Base-by-base conservation (phyloP, 768 basidiomycete genomes). In the Pleurotus platypus region DNA sequence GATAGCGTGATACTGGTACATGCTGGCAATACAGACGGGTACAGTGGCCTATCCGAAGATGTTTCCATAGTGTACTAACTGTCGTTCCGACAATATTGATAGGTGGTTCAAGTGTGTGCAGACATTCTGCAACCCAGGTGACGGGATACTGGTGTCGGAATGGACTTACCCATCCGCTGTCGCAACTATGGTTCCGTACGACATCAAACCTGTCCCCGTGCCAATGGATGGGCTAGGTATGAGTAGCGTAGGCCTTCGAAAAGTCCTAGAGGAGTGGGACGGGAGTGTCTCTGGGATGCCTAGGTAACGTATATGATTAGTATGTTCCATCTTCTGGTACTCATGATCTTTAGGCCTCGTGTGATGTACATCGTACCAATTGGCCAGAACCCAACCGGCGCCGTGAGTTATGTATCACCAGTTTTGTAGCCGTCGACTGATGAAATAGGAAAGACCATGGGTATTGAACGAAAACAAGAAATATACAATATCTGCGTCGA, bases 381-480 rank as follows among this genome's bases (percentile, higher is more conserved):
- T n/a, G 90, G 89, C 24, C 90, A 94, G 71, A 94, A 94, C 68
- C 92, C 91, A 4, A 87, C 84, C 6, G 92, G 92, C 22, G 72
- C 79, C 20, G 86, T 87, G 58, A 71, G 83, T 72, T 26, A 20
- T 50, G 15, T 26, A 45, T 60, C 39, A 13, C 3, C 1, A 55
- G 6, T 30, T 16, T 42, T 30, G 43, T 47, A 6, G 26, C 35
- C 26, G 15, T 37, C 48, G 13, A 26, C 53, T 26, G 43, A 22
- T 51, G 20, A 58, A 38, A 24, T 39, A 55, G 35, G 38, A 54
- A 9, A 89, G 77, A 89, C 86, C 0, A 87, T 88, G 82, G 70
- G 75, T 8, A 64, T 68, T 1, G 66, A 77, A 56, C 75, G 91
- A 62, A 93, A 92, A 77, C 82, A 86, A 70, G 82, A 79, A 46